phyloP scores from a whole-genome alignment of 2,329 filamentous ascomycete species.

The Lojkania enalia region DNA sequence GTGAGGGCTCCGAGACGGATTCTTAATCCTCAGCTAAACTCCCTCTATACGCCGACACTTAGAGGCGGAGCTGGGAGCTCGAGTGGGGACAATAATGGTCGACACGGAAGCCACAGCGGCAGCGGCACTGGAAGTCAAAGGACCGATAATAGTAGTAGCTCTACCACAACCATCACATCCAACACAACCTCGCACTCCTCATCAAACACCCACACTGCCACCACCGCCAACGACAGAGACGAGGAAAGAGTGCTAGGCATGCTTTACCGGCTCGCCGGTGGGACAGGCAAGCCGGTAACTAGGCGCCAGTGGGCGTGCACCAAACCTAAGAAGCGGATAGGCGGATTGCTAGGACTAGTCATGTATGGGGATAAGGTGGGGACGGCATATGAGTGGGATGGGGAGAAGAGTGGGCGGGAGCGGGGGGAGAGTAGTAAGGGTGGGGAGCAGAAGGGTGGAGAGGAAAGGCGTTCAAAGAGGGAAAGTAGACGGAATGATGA shows the following conservation, averaged over 20 bases:
- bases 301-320: slow-evolving; percentile 22
- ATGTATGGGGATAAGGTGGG: slow-evolving; percentile 24
- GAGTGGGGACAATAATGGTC: too few relatives aligned
- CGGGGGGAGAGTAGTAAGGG: neutral
- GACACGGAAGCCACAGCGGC: too few relatives aligned
- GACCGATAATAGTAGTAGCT: too few relatives aligned
- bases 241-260: slow-evolving; percentile 18
- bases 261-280: slow-evolving; percentile 33
- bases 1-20: too few relatives aligned
- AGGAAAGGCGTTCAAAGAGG: neutral
- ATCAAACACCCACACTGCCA: neutral
- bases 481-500: neutral
- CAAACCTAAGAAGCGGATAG: slow-evolving; percentile 27
- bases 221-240: neutral
- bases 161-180: neutral
- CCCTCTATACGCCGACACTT: too few relatives aligned
- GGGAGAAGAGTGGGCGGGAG: neutral
- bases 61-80: too few relatives aligned
- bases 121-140: too few relatives aligned
- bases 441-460: neutral
- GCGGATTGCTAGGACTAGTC: slow-evolving; percentile 28
- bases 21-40: too few relatives aligned
- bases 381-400: slow-evolving; percentile 9
- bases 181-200: neutral
- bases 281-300: slow-evolving; percentile 16